These are phyloP conservation scores for Fraxinus baroniana DNA, from an alignment of 305 asterid species.

Conservation along the genomic window DNA sequence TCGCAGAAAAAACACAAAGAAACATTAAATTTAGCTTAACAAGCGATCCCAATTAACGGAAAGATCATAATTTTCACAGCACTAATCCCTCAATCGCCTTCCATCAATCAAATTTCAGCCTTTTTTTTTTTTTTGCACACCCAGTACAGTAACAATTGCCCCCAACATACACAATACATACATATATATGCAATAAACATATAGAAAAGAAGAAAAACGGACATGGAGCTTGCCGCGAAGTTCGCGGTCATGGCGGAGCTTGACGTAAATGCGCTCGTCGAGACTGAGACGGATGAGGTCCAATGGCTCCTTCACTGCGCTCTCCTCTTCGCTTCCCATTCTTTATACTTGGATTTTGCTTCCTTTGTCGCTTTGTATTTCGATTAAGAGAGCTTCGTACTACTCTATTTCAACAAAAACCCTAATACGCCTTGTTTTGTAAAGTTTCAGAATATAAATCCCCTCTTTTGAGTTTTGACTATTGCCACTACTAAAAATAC, in stretches of 20 bases:
- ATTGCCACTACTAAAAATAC: neutral
- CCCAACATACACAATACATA: neutral
- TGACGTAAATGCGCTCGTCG: conserved; percentile 95
- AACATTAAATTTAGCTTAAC: no score
- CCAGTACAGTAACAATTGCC: no score
- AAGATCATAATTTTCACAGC: no score
- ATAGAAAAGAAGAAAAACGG: neutral
- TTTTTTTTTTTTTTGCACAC: no score
- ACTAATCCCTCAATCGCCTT: no score
- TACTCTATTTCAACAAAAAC: neutral
- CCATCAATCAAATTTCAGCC: no score
- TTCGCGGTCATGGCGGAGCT: conserved; percentile 94
- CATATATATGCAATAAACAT: neutral
- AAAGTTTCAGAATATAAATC: neutral
- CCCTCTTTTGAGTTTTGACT: neutral
- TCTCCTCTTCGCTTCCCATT: conserved; percentile 95
- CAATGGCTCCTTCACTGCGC: conserved; percentile 95
- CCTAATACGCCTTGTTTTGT: neutral
- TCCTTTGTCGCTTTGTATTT: neutral
- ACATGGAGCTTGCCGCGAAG: conserved; percentile 98
- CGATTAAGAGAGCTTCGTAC: neutral
- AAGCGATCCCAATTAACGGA: no score
- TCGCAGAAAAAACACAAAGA: no score
- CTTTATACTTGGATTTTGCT: neutral
- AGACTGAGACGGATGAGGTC: conserved; percentile 97